Percentiles rank a stretch among this genome's conserved stretches.
Conservation (phyloP, 306 rosid species). For the Malus sieversii region DNA sequence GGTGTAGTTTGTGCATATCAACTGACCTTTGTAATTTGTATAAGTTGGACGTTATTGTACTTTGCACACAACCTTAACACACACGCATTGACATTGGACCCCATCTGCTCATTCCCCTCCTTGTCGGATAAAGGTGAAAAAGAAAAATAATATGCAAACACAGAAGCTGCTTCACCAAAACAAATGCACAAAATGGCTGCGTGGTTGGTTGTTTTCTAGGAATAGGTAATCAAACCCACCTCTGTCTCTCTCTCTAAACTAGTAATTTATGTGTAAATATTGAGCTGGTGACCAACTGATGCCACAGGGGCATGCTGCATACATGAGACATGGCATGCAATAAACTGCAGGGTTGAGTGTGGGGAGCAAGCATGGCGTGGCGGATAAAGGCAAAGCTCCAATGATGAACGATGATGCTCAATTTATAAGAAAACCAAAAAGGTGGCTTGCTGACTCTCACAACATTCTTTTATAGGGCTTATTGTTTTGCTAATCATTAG, state of each 20-base stretch:
- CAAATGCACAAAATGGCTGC: slow-evolving; percentile 5
- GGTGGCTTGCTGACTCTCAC: neutral
- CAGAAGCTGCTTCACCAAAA: neutral
- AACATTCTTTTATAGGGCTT: neutral
- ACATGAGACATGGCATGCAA: slow-evolving; percentile 7
- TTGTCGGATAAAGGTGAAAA: slow-evolving; percentile 6
- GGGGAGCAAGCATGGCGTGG: neutral
- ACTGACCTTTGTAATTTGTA: neutral
- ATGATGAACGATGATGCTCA: neutral
- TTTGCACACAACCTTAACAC: slow-evolving; percentile 8
- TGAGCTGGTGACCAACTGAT: slow-evolving; percentile 30
- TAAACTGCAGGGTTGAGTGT: neutral
- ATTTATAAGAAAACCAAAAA: neutral
- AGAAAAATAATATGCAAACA: neutral
- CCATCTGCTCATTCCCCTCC: neutral
- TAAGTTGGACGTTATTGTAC: slow-evolving; percentile 7
- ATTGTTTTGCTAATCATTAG: neutral
- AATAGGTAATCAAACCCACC: slow-evolving; percentile 30
- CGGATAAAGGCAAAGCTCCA: neutral
- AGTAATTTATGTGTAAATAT: neutral
- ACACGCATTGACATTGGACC: slow-evolving; percentile 23
- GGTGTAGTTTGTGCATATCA: neutral
- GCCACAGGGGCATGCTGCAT: slow-evolving; percentile 9
- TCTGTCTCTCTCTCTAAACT: neutral
- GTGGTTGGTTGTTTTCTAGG: slow-evolving; percentile 6